Evolutionary conservation across 805 yeast genomes (phyloP).

Genomic region (Saccharomycodes ludwigii): DNA sequence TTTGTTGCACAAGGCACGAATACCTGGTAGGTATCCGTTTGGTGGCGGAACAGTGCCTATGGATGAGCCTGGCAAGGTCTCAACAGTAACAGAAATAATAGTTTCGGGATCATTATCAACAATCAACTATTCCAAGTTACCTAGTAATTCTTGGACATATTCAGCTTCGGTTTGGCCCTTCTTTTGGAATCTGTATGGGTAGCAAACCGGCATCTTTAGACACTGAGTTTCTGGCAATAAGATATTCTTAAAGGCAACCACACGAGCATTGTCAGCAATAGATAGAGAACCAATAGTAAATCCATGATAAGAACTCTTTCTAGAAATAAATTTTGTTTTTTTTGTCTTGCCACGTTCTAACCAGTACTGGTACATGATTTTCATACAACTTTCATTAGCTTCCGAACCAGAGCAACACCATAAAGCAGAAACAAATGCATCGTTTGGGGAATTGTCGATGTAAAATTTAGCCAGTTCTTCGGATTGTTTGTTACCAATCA

Average conservation of each 20-base stretch:
- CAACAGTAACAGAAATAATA: conserved; percentile 30
- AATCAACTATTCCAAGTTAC: conserved; percentile 30
- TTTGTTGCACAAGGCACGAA: conserved; percentile 34
- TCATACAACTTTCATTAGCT: conserved; percentile 52
- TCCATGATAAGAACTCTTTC: conserved; percentile 36
- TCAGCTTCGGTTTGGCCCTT: conserved; percentile 27
- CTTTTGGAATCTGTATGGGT: conserved; percentile 21
- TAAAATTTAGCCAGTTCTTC: conserved; percentile 31
- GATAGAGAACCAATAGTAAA: conserved; percentile 35
- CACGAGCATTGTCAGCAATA: conserved; percentile 26
- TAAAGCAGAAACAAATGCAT: conserved; percentile 26
- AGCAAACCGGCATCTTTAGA: conserved; percentile 19
- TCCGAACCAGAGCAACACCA: conserved; percentile 56
- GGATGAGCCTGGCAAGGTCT: conserved; percentile 35
- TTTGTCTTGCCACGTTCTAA: conserved; percentile 29
- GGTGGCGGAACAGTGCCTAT: conserved; percentile 32
- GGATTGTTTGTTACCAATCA: conserved; percentile 24
- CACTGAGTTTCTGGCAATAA: conserved; percentile 14
- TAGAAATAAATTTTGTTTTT: conserved; percentile 29
- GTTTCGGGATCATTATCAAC: conserved; percentile 30
- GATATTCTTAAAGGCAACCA: conserved; percentile 20
- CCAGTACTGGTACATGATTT: conserved; percentile 37
- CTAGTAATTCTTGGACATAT: conserved; percentile 26
- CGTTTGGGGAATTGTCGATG: conserved; percentile 26
- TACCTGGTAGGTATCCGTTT: conserved; percentile 34